Evolutionary conservation across 148 eudicot genomes (phyloP).

Genomic region (Polygonum aviculare): DNA sequence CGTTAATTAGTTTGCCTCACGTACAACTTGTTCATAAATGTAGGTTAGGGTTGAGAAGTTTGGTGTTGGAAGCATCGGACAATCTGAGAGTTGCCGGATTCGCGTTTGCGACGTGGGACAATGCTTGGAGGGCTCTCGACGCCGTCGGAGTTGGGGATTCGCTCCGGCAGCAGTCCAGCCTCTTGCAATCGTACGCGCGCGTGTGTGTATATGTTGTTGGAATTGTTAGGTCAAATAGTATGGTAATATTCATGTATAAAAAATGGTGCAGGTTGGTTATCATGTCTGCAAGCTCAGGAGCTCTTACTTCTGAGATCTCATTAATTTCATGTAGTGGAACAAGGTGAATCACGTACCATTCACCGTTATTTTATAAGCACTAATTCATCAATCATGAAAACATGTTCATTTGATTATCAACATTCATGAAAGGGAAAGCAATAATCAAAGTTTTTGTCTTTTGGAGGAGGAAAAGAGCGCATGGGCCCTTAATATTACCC

Average conservation of each 20-base stretch:
- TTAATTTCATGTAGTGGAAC: not conserved
- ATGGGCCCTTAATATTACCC: no score
- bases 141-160: not conserved
- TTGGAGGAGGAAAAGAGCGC: no score
- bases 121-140: conserved; percentile 5
- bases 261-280: not conserved
- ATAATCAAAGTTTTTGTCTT: no score
- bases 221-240: not conserved
- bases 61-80: conserved; percentile 4
- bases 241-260: not conserved
- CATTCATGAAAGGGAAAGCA: no score
- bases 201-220: no score
- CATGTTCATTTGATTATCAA: no score
- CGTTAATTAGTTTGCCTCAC: no score
- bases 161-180: not conserved
- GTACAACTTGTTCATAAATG: not conserved
- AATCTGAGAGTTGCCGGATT: not conserved
- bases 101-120: not conserved
- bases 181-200: not conserved
- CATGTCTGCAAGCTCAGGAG: conserved; percentile 3
- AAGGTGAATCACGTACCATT: not conserved
- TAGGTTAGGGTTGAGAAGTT: not conserved
- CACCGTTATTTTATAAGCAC: not conserved
- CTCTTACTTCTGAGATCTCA: not conserved
- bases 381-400: no score